Evolutionary conservation across 2,329 filamentous ascomycete species (phyloP), one percentile per base, ranked within the genome.

Genomic region (Lachnellula cervina): DNA sequence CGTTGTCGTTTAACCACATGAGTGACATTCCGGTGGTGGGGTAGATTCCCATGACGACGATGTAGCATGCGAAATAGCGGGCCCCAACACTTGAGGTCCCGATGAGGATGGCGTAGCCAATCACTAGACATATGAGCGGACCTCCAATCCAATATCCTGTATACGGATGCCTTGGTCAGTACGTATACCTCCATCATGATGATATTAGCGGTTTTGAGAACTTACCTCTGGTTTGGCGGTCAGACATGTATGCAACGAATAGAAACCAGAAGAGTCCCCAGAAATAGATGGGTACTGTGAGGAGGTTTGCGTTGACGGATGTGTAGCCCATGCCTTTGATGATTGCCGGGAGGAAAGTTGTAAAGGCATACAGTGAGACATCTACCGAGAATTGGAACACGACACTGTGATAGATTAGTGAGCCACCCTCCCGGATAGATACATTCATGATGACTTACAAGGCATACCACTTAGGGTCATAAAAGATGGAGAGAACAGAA

Each of bases 211-310:
- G 28, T n/a, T 16, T 40, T 40, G 16, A 38, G 17, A 43, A 6
- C 34, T 43, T 43, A 35, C 54, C 48, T 52, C 40, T 47, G 9
- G 54, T 54, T 28, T 58, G 60, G 38, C 70, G 69, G 62, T 82
- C 79, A 0, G 77, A 78, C 34, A 73, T 57, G 32, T 66, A 75
- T 1, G 78, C 76, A 1, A 76, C 61, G 0, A 63, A 55, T 7
- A 80, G 67, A 60, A 78, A 81, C 35, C 68, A 64, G 5, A 74
- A 52, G 1, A 73, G 76, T 2, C 76, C 78, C 53, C 75, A 74
- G n/a, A 79, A 65, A 59, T 80, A 82, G n/a, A 81, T 77, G 0
- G 80, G 80, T 0, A 83, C 76, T 3, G 78, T 81, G 37, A 82
- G 69, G 32, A 77, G 74, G 55, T 82, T 78, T 13, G 77, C 75